These are phyloP conservation scores for Eimeria necatrix DNA, from an alignment of 169 alveolate genomes.

Conservation along the genomic window DNA sequence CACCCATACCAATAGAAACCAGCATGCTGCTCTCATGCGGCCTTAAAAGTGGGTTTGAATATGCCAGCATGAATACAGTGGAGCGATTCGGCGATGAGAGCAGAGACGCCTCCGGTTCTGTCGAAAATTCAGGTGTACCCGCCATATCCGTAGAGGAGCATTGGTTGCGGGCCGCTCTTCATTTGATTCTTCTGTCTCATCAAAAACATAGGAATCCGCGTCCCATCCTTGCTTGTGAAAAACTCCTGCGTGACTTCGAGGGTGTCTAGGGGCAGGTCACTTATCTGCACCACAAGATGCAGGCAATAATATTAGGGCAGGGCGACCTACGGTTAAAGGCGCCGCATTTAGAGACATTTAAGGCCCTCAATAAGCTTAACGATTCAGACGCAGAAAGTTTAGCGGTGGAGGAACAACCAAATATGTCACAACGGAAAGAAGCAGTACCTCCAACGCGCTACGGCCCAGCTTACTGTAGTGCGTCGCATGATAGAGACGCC, in stretches of 20 bases:
- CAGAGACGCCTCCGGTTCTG: neutral
- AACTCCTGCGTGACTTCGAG: constrained; percentile 70
- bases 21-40: neutral
- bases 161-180: constrained; percentile 59
- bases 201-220: constrained; percentile 75
- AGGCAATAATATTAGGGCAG: neutral
- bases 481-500: constrained; percentile 1
- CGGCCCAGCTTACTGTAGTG: constrained; percentile 4
- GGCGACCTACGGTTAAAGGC: too few species aligned
- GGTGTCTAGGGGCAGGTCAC: constrained; percentile 26
- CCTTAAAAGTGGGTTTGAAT: neutral
- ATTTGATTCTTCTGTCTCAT: constrained; percentile 30
- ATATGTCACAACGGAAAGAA: too few species aligned
- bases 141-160: constrained; percentile 78
- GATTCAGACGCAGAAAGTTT: too few species aligned
- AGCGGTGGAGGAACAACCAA: too few species aligned
- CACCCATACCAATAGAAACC: neutral
- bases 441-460: too few species aligned
- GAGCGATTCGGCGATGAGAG: too few species aligned
- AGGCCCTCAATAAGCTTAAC: too few species aligned
- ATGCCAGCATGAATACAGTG: neutral
- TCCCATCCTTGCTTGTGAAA: constrained; percentile 66
- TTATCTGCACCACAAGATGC: constrained; percentile 1
- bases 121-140: constrained; percentile 24
- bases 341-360: too few species aligned